Conservation (phyloP, 1,139 yeast genomes). For the Blastobotrys aristatus region DNA sequence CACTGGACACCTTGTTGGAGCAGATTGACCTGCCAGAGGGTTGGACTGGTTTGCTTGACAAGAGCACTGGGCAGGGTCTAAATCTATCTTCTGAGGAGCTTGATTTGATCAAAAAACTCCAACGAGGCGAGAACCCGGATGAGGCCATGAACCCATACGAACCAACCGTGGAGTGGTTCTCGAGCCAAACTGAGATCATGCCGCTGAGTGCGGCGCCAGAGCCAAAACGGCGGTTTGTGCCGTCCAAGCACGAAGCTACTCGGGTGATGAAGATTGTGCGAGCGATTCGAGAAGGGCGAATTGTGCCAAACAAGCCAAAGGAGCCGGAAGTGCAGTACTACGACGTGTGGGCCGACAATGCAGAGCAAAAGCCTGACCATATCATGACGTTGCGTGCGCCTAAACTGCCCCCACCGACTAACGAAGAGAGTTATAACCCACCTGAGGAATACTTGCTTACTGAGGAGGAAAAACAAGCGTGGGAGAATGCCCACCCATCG, state of each 20-base stretch:
- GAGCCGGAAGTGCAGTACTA: slow-evolving; percentile 45
- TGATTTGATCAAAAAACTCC: slow-evolving; percentile 81
- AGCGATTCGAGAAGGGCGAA: slow-evolving; percentile 95
- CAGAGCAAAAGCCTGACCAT: slow-evolving; percentile 60
- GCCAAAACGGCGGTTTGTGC: slow-evolving; percentile 94
- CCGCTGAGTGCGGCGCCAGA: slow-evolving; percentile 92
- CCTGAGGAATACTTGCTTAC: slow-evolving; percentile 88
- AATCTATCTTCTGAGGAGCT: slow-evolving; percentile 86
- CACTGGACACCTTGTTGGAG: slow-evolving; percentile 83
- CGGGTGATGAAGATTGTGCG: slow-evolving; percentile 92
- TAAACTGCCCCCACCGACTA: slow-evolving; percentile 89
- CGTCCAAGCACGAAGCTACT: slow-evolving; percentile 95
- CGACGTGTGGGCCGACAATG: slow-evolving; percentile 80
- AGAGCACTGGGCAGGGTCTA: slow-evolving; percentile 81
- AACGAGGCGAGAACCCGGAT: slow-evolving; percentile 77
- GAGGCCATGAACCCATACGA: slow-evolving; percentile 83
- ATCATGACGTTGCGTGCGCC: slow-evolving; percentile 94
- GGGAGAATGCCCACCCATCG: slow-evolving; percentile 67
- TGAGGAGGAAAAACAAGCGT: slow-evolving; percentile 68
- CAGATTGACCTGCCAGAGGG: slow-evolving; percentile 93
- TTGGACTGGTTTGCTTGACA: slow-evolving; percentile 95
- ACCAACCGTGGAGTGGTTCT: slow-evolving; percentile 94
- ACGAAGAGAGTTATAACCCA: slow-evolving; percentile 95
- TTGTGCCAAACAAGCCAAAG: slow-evolving; percentile 61
- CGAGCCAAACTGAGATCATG: slow-evolving; percentile 79